Conservation (phyloP, 192 early-diverging fungal species). For the Coemansia sp. region DNA sequence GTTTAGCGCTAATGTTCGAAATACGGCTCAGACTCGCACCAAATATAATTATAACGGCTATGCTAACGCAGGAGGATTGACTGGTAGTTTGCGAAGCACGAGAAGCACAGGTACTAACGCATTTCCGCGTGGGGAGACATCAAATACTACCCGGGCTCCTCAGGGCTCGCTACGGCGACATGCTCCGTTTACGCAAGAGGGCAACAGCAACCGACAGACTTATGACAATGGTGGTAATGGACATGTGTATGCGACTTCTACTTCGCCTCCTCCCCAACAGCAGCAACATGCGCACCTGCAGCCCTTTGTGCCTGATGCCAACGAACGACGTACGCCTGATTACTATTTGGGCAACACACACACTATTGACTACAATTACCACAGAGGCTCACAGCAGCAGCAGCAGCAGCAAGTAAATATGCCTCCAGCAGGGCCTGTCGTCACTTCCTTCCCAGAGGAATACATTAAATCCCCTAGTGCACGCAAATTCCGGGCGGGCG, state of each 20-base stretch:
- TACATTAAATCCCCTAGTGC: conserved; percentile 9
- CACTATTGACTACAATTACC: conserved; percentile 20
- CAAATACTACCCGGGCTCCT: not conserved
- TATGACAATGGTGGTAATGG: not conserved
- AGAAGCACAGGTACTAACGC: conserved; percentile 22
- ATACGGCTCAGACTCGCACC: conserved; percentile 6
- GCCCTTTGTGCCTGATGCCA: conserved; percentile 38
- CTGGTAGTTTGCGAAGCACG: conserved; percentile 47
- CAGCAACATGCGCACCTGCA: conserved; percentile 22
- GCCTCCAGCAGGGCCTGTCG: conserved; percentile 10
- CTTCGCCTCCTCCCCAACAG: conserved; percentile 3
- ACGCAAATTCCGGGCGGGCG: conserved; percentile 18
- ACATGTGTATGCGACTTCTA: not conserved
- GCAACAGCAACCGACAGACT: not conserved
- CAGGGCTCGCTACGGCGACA: conserved; percentile 1
- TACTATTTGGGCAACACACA: conserved; percentile 9
- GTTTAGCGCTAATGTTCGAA: conserved; percentile 9
- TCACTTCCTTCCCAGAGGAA: conserved; percentile 18
- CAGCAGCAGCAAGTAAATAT: conserved; percentile 9
- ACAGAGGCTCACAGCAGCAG: not conserved
- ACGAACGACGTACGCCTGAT: conserved; percentile 40
- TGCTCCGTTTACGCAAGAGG: not conserved
- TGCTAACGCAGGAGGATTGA: conserved; percentile 8
- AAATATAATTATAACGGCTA: conserved; percentile 14
- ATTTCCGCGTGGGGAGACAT: conserved; percentile 7